phyloP scores from a whole-genome alignment of 805 yeast species.

The Hanseniaspora mollemarum region DNA sequence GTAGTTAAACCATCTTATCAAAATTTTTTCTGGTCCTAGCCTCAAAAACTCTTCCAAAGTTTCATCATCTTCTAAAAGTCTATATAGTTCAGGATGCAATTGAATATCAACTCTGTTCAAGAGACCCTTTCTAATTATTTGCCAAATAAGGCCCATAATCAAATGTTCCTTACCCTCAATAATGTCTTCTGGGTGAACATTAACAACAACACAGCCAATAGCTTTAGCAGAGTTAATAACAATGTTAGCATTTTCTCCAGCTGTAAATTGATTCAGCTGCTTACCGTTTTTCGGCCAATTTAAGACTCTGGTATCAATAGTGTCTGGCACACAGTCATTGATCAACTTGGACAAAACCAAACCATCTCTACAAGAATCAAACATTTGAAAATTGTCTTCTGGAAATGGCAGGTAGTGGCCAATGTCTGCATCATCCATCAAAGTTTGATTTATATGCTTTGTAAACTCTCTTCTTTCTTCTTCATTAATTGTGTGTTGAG shows the following conservation, averaged over 20 bases:
- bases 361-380: constrained; percentile 95
- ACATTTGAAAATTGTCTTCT: constrained; percentile 84
- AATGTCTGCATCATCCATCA: constrained; percentile 76
- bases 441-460: constrained; percentile 83
- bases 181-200: constrained; percentile 91
- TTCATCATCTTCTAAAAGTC: constrained; percentile 90
- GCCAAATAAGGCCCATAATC: constrained; percentile 89
- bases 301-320: constrained; percentile 94
- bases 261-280: constrained; percentile 80
- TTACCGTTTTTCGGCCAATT: constrained; percentile 76
- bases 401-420: constrained; percentile 84
- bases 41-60: constrained; percentile 93
- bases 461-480: constrained; percentile 95
- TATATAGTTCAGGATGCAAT: constrained; percentile 89
- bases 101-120: constrained; percentile 91
- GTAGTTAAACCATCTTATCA: constrained; percentile 93
- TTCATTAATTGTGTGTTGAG: constrained; percentile 91
- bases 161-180: constrained; percentile 90
- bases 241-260: constrained; percentile 93
- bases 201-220: constrained; percentile 95
- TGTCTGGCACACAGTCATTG: constrained; percentile 96
- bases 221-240: constrained; percentile 98
- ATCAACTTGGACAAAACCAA: constrained; percentile 82
- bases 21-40: constrained; percentile 93
- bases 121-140: constrained; percentile 90